Evolutionary conservation across 2,329 filamentous ascomycete species (phyloP).

Genomic region (Trichoderma sp.): DNA sequence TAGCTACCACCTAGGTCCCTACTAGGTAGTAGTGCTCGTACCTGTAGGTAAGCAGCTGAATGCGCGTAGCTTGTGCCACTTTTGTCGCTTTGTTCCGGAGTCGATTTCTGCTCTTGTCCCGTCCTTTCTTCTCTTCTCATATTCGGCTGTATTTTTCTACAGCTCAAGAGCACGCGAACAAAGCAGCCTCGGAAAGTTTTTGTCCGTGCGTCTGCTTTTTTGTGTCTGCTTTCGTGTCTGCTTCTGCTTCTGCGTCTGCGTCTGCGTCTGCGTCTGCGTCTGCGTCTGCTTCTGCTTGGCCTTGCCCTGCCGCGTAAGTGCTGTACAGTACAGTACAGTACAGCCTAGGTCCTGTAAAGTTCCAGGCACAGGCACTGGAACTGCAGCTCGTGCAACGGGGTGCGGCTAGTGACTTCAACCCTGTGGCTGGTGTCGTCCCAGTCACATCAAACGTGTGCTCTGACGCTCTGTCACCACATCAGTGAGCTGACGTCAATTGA

Average conservation of each 20-base stretch:
- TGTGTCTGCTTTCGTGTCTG: too few relatives aligned
- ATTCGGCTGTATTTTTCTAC: conserved; percentile 23
- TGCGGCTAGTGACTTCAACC: neutral
- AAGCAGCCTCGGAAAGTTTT: conserved; percentile 4
- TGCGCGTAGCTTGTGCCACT: neutral
- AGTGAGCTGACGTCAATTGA: conserved; percentile 18
- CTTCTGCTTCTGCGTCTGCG: too few relatives aligned
- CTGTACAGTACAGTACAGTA: neutral
- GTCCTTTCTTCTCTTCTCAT: conserved; percentile 1
- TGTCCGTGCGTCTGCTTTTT: neutral
- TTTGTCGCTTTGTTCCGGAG: neutral
- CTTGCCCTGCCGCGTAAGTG: conserved; percentile 1
- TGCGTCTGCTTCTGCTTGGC: neutral
- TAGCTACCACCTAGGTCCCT: neutral
- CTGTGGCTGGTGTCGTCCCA: conserved; percentile 14
- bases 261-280: too few relatives aligned
- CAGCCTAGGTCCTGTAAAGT: too few relatives aligned
- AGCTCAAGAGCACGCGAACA: neutral
- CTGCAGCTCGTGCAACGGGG: conserved; percentile 12
- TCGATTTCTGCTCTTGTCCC: neutral
- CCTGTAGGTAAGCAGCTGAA: neutral
- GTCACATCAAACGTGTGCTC: conserved; percentile 10
- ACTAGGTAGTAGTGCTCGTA: neutral
- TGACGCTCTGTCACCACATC: neutral
- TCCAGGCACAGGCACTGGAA: neutral